These are phyloP conservation scores for Aspergillus diversus DNA, from an alignment of 495 filamentous ascomycete species.

Conservation along the genomic window DNA sequence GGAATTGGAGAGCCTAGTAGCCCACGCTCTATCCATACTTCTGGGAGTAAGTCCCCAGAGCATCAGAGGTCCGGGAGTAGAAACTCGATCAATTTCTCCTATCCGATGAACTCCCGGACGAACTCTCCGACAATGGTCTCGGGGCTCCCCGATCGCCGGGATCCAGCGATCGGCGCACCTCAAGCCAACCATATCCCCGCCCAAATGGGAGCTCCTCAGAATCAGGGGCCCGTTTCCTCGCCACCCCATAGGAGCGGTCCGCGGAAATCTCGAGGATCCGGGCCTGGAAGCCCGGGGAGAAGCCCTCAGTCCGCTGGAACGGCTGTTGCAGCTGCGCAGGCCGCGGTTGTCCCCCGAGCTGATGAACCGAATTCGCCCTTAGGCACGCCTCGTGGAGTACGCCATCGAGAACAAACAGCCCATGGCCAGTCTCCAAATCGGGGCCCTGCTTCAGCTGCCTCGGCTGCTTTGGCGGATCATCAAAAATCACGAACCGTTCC, in stretches of 20 bases:
- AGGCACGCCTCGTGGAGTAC: constrained; percentile 17
- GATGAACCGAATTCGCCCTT: constrained; percentile 17
- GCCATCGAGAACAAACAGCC: constrained; percentile 7
- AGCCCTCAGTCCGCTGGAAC: constrained; percentile 41
- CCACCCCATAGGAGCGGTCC: constrained; percentile 53
- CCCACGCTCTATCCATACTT: constrained; percentile 26
- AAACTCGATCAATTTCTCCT: constrained; percentile 84
- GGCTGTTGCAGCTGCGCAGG: constrained; percentile 41
- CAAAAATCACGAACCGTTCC: constrained; percentile 23
- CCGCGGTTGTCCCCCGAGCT: constrained; percentile 25
- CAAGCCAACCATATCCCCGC: constrained; percentile 25
- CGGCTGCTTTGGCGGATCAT: background rate
- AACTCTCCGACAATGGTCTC: constrained; percentile 41
- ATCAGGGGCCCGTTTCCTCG: constrained; percentile 45
- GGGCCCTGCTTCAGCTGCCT: background rate
- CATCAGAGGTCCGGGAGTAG: constrained; percentile 61
- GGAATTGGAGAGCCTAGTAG: constrained; percentile 29
- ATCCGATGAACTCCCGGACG: constrained; percentile 64
- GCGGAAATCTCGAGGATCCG: constrained; percentile 52
- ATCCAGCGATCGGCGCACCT: constrained; percentile 22
- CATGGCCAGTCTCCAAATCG: constrained; percentile 11
- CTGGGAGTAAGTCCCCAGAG: constrained; percentile 45
- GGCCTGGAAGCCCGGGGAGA: constrained; percentile 44
- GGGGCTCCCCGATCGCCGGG: constrained; percentile 24
- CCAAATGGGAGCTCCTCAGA: constrained; percentile 29